Evolutionary conservation across 805 yeast genomes (phyloP).

Genomic region (Metschnikowia sp.): DNA sequence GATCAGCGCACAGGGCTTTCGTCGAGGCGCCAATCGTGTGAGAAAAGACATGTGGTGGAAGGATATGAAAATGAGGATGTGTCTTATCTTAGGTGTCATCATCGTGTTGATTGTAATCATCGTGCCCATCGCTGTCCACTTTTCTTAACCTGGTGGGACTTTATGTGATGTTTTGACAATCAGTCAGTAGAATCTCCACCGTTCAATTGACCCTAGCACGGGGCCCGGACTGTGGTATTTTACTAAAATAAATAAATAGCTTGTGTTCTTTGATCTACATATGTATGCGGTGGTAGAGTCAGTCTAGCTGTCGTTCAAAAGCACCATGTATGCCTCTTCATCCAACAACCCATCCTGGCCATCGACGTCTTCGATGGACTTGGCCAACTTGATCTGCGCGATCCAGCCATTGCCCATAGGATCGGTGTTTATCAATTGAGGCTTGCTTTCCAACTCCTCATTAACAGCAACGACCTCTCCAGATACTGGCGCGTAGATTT

Average conservation of each 20-base stretch:
- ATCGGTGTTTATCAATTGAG: slow-evolving; percentile 78
- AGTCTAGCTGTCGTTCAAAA: slow-evolving; percentile 45
- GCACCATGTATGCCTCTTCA: slow-evolving; percentile 53
- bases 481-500: slow-evolving; percentile 81
- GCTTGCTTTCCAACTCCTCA: slow-evolving; percentile 59
- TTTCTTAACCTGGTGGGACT: slow-evolving; percentile 32
- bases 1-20: slow-evolving; percentile 88
- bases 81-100: slow-evolving; percentile 73
- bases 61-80: slow-evolving; percentile 93
- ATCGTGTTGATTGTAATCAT: slow-evolving; percentile 81
- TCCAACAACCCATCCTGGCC: slow-evolving; percentile 45
- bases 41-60: slow-evolving; percentile 99
- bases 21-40: slow-evolving; percentile 94
- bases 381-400: slow-evolving; percentile 63
- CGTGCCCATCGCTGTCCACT: slow-evolving; percentile 92
- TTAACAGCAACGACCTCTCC: slow-evolving; percentile 78
- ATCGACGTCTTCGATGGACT: slow-evolving; percentile 31
- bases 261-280: neutral
- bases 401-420: slow-evolving; percentile 96
- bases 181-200: too few species aligned
- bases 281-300: neutral
- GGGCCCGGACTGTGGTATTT: too few species aligned
- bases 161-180: neutral
- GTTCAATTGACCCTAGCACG: too few species aligned
- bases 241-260: slow-evolving; percentile 1